Percentiles rank a stretch among this genome's conserved stretches.
These are phyloP conservation scores for Aspergillus ellipticus DNA, from an alignment of 495 filamentous ascomycete genomes.

Conservation along the genomic window DNA sequence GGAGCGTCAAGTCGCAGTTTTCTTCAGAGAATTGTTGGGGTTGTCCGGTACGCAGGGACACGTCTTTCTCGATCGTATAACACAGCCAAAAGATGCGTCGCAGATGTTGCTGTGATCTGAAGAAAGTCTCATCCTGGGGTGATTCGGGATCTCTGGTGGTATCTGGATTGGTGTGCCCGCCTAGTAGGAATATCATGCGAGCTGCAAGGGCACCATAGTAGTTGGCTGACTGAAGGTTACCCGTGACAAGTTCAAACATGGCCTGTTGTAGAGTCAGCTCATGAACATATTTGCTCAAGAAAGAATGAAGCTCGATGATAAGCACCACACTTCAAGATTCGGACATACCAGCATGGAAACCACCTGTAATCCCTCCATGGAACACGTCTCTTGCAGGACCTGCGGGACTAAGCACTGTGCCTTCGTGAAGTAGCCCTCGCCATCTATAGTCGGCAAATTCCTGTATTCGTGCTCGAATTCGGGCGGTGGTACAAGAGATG, in stretches of 20 bases:
- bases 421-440: constrained; percentile 32
- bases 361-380: constrained; percentile 40
- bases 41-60: constrained; percentile 47
- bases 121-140: constrained; percentile 2
- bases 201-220: constrained; percentile 40
- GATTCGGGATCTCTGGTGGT: constrained; percentile 1
- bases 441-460: constrained; percentile 24
- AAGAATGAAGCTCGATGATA: no score
- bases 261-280: constrained; percentile 23
- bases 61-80: constrained; percentile 50
- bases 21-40: constrained; percentile 50
- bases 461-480: not conserved
- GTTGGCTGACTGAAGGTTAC: constrained; percentile 42
- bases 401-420: constrained; percentile 39
- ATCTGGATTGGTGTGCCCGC: constrained; percentile 31
- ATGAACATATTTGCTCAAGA: not conserved
- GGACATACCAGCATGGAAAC: constrained; percentile 41
- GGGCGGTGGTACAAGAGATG: constrained; percentile 24
- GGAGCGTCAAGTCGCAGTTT: constrained; percentile 51
- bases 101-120: constrained; percentile 29
- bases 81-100: constrained; percentile 53
- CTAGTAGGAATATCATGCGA: constrained; percentile 46
- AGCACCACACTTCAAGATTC: not conserved
- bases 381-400: constrained; percentile 36
- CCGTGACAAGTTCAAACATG: constrained; percentile 40